A percentile compares a stretch with the other conserved stretches of the same genome.
phyloP scores from a whole-genome alignment of 2,329 filamentous ascomycete species.

The Aureobasidium sp. region DNA sequence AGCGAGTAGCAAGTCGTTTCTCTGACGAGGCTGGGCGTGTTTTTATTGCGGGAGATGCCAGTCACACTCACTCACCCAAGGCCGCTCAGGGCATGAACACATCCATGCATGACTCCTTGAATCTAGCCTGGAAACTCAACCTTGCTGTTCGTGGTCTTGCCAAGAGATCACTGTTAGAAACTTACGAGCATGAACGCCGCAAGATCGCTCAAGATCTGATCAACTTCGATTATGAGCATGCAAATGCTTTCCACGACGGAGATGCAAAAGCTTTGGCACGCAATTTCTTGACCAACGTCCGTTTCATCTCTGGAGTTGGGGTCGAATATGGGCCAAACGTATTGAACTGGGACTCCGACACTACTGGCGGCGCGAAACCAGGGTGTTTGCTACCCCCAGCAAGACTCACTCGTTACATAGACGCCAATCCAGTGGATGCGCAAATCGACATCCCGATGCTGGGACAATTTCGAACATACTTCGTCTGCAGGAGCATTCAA shows the following conservation, averaged over 20 bases:
- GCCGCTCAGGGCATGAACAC: slow-evolving; percentile 42
- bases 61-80: slow-evolving; percentile 31
- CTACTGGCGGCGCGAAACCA: slow-evolving; percentile 15
- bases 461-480: slow-evolving; percentile 69
- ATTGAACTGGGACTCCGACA: slow-evolving; percentile 41
- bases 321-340: slow-evolving; percentile 59
- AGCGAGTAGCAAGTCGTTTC: slow-evolving; percentile 42
- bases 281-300: slow-evolving; percentile 64
- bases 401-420: slow-evolving; percentile 65
- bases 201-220: slow-evolving; percentile 40
- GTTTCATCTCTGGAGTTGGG: slow-evolving; percentile 66
- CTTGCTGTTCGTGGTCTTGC: slow-evolving; percentile 34
- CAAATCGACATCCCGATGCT: slow-evolving; percentile 72
- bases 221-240: slow-evolving; percentile 42
- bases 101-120: slow-evolving; percentile 38
- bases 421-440: slow-evolving; percentile 70
- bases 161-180: slow-evolving; percentile 32
- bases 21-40: slow-evolving; percentile 35
- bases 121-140: slow-evolving; percentile 40
- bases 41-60: slow-evolving; percentile 44
- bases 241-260: slow-evolving; percentile 49
- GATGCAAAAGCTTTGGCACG: slow-evolving; percentile 57
- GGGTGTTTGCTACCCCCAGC: slow-evolving; percentile 54
- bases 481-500: slow-evolving; percentile 59
- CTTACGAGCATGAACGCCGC: slow-evolving; percentile 36